Percentiles rank a stretch among this genome's conserved stretches.
These are phyloP conservation scores for Globisporangium cederbergense DNA, from an alignment of 352 stramenopile genomes.

Conservation along the genomic window DNA sequence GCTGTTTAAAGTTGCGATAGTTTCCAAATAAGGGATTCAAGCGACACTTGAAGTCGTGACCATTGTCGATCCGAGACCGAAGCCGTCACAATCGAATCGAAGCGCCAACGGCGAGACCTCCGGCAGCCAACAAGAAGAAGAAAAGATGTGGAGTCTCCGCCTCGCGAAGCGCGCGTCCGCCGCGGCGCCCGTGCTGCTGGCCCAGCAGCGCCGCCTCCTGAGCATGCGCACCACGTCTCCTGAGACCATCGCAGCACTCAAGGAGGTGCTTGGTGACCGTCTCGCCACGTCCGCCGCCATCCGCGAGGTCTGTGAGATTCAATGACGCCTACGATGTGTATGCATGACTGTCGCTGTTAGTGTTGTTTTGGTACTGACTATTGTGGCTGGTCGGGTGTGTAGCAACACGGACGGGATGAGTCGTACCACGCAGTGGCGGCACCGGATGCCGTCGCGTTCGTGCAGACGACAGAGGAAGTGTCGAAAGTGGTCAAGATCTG, in stretches of 20 bases:
- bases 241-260: slow-evolving; percentile 50
- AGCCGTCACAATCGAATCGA: slow-evolving; percentile 14
- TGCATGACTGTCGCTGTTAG: background rate
- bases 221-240: slow-evolving; percentile 33
- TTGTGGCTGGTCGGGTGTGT: background rate
- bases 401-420: slow-evolving; percentile 90
- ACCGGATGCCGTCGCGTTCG: slow-evolving; percentile 87
- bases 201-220: slow-evolving; percentile 18
- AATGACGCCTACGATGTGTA: background rate
- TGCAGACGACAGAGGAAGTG: slow-evolving; percentile 87
- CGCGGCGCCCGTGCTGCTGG: background rate
- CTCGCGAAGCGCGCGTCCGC: slow-evolving; percentile 9
- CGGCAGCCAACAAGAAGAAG: background rate
- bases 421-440: slow-evolving; percentile 85
- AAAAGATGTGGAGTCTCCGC: slow-evolving; percentile 13
- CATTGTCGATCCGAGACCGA: too few species aligned
- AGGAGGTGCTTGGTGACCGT: slow-evolving; percentile 61
- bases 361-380: background rate
- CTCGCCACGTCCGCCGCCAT: slow-evolving; percentile 63
- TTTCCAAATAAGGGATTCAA: slow-evolving; percentile 2
- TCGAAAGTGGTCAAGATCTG: slow-evolving; percentile 90
- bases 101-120: slow-evolving; percentile 9
- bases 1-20: background rate
- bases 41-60: slow-evolving; percentile 5
- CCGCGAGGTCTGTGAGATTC: slow-evolving; percentile 36